phyloP scores from a whole-genome alignment of 805 yeast genomes.

The Nakazawaea holstii region DNA sequence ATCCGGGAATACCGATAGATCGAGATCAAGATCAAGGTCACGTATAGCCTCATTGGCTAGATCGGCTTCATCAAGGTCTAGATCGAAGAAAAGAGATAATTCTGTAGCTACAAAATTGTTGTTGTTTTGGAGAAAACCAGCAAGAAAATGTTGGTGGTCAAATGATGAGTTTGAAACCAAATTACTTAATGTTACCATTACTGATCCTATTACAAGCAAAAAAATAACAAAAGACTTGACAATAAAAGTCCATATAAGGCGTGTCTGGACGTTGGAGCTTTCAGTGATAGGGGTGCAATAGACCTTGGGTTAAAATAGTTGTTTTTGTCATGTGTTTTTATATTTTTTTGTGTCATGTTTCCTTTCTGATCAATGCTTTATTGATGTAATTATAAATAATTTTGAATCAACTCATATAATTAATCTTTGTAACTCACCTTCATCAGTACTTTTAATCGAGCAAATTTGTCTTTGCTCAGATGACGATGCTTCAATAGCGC shows the following conservation, averaged over 20 bases:
- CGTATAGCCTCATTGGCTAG: constrained; percentile 60
- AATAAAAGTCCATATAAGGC: constrained; percentile 76
- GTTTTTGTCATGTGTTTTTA: neutral
- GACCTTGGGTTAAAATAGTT: neutral
- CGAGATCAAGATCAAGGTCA: constrained; percentile 40
- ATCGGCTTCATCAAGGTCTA: constrained; percentile 50
- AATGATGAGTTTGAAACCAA: constrained; percentile 47
- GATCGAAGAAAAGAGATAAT: constrained; percentile 31
- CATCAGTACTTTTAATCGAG: constrained; percentile 10
- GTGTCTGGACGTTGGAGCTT: constrained; percentile 96
- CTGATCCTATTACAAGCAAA: constrained; percentile 19
- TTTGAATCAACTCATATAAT: neutral
- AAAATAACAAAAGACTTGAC: constrained; percentile 29
- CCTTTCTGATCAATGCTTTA: neutral
- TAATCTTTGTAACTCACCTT: constrained; percentile 10
- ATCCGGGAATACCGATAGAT: constrained; percentile 21
- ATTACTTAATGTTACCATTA: constrained; percentile 21
- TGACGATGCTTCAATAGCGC: neutral
- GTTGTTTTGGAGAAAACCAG: constrained; percentile 96
- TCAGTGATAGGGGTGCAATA: constrained; percentile 81
- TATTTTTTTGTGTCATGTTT: neutral
- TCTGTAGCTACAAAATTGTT: constrained; percentile 55
- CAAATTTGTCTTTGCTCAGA: neutral
- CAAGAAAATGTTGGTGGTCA: constrained; percentile 98
- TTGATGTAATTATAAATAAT: neutral